Evolutionary conservation across 805 yeast genomes (phyloP), one percentile per base, ranked within the genome.

Genomic region (Candida nanaspora): DNA sequence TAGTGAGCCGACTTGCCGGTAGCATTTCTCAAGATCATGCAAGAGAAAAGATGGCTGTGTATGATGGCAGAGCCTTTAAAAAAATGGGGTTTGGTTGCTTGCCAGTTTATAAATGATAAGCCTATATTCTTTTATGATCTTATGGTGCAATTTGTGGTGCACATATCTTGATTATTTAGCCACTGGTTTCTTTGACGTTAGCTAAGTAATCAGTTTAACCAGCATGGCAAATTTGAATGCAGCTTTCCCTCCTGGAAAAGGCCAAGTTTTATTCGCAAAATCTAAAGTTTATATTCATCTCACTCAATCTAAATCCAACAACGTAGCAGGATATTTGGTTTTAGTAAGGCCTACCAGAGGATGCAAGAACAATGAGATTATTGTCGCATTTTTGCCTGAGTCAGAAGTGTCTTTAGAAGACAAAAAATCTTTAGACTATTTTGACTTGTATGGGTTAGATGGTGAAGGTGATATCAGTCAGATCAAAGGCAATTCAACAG

Each of bases 201-300:
- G n/a, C n/a, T n/a, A n/a, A n/a, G n/a, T n/a, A n/a, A n/a, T n/a
- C n/a, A n/a, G n/a, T n/a, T n/a, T 27, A 22, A 6, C 8, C 11
- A 23, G 27, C 19, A 31, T 31, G 34, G 19, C 34, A 15, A 31
- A 31, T 19, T 18, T 31, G 14, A n/a, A 16, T 4, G 11, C 19
- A 7, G n/a, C 31, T 1, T 51, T 40, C 19, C 65, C 63, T 3
- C 52, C 62, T 1, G 65, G 62, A 10, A 72, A 71, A 46, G 76
- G 68, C 4, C 76, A 74, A 47, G 51, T 76, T 37, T 53, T 76
- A 14, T 76, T 66, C 49, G 72, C 63, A 25, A 83, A 82, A 54
- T 73, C 87, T 2, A 80, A 83, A 55, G 93, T 84, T 6, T 88
- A 78, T 57, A 72, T 89, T 3, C 98, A 93, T 59, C 94, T 95